Evolutionary conservation across 768 basidiomycete species (phyloP), one percentile per base, ranked within the genome.

Genomic region (Guyanaporus albipodus): DNA sequence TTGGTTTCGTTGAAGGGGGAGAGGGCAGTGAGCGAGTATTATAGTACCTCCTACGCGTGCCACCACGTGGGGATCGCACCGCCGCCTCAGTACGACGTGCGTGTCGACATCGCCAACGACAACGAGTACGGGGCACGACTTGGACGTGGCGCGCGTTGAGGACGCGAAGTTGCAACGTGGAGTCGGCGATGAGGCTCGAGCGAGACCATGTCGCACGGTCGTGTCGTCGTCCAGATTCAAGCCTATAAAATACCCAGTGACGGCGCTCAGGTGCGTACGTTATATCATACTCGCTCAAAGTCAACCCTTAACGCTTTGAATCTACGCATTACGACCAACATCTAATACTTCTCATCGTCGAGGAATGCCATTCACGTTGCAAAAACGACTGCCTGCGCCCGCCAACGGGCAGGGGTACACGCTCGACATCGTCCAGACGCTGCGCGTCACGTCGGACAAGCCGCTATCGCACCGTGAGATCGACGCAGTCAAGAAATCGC

Each of bases 371-470:
- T 33, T 56, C 39, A 43, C 50, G 15, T 23, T 59, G 27, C 59
- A 59, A 19, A 60, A 60, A 49, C 59, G 44, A 26, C 49, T 3
- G 1, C 56, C 48, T 15, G 42, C 49, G 8, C 38, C 53, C 15
- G 34, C 37, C 28, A 47, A 38, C 31, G 33, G 44, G 18, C 48
- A 53, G 19, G 54, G 60, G 28, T 60, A 62, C 38, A 49, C 63
- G 53, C 52, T 67, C 50, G 62, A 67, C 44, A 53, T 64, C 52
- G 57, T 66, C 28, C 62, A 66, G 55, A 62, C 48, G 39, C 15
- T 64, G 54, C 64, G 54, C 27, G 49, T 68, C 29, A 55, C 50
- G 38, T 67, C 62, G 26, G 45, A 55, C 48, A 58, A 56, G 36
- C 64, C 60, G 22, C 56, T 64, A 38, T 58, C 58, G 35, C 53